Percentiles rank a stretch among this genome's conserved stretches.
Evolutionary conservation across 2,329 filamentous ascomycete genomes (phyloP).

Genomic region (Alternaria brassicicola): DNA sequence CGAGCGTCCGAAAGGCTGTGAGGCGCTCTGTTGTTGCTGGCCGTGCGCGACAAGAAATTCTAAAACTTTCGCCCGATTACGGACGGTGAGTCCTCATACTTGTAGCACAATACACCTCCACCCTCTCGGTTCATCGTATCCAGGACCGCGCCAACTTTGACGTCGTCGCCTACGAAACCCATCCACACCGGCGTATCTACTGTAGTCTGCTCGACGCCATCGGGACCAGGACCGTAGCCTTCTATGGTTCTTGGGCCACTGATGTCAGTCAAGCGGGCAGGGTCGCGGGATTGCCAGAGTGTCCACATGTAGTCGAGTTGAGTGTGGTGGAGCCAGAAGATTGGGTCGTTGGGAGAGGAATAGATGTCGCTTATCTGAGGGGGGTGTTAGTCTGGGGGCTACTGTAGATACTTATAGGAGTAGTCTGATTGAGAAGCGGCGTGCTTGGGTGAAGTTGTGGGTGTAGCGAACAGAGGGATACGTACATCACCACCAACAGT

Average conservation of each 20-base stretch:
- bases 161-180: not conserved
- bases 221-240: not conserved
- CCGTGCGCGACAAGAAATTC: too few species aligned
- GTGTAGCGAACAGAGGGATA: too few species aligned
- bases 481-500: not conserved
- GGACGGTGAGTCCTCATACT: not conserved
- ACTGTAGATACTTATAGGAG: not conserved
- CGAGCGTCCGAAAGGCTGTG: too few species aligned
- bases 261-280: not conserved
- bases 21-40: too few species aligned
- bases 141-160: not conserved
- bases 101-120: not conserved
- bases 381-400: not conserved
- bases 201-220: not conserved
- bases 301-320: slow-evolving; percentile 1
- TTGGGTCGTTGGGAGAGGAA: not conserved
- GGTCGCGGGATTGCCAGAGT: not conserved
- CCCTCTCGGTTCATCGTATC: not conserved
- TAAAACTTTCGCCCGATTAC: not conserved
- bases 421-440: not conserved
- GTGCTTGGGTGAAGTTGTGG: not conserved
- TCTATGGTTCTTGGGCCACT: not conserved
- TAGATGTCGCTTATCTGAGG: not conserved
- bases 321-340: not conserved
- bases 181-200: not conserved